Evolutionary conservation across 2,329 filamentous ascomycete genomes (phyloP).

Genomic region (Phoma sp.): DNA sequence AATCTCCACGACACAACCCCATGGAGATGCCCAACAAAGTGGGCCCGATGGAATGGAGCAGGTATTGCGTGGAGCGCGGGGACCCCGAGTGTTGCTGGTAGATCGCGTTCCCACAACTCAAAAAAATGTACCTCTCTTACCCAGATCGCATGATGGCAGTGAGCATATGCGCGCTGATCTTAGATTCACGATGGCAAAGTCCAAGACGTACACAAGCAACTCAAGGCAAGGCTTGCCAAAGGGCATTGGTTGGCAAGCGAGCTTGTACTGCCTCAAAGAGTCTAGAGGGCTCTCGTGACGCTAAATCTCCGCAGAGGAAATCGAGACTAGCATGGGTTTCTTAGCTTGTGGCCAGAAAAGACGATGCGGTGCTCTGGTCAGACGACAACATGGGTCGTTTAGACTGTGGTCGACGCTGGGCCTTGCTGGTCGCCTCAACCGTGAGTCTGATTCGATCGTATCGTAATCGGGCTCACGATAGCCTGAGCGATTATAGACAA

Average conservation of each 20-base stretch:
- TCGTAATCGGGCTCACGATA: background rate
- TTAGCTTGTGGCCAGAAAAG: constrained; percentile 6
- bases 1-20: constrained; percentile 32
- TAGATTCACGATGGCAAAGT: constrained; percentile 5
- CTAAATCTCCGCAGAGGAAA: constrained; percentile 8
- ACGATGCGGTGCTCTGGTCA: constrained; percentile 7
- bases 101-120: background rate
- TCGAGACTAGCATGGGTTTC: constrained; percentile 2
- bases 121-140: constrained; percentile 2
- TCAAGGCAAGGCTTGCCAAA: constrained; percentile 11
- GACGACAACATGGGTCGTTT: constrained; percentile 6
- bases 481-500: constrained; percentile 5
- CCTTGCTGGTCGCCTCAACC: constrained; percentile 1
- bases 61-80: constrained; percentile 13
- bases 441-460: constrained; percentile 7
- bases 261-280: constrained; percentile 1
- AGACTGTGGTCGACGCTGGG: constrained; percentile 4
- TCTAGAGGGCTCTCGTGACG: constrained; percentile 3
- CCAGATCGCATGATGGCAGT: constrained; percentile 4
- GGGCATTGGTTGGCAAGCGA: constrained; percentile 11
- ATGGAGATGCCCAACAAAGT: constrained; percentile 28
- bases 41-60: constrained; percentile 6
- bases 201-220: constrained; percentile 12
- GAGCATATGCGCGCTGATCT: constrained; percentile 2
- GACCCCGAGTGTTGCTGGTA: constrained; percentile 9